phyloP scores from a whole-genome alignment of 768 basidiomycete genomes.

The Pulveroboletus sp. region DNA sequence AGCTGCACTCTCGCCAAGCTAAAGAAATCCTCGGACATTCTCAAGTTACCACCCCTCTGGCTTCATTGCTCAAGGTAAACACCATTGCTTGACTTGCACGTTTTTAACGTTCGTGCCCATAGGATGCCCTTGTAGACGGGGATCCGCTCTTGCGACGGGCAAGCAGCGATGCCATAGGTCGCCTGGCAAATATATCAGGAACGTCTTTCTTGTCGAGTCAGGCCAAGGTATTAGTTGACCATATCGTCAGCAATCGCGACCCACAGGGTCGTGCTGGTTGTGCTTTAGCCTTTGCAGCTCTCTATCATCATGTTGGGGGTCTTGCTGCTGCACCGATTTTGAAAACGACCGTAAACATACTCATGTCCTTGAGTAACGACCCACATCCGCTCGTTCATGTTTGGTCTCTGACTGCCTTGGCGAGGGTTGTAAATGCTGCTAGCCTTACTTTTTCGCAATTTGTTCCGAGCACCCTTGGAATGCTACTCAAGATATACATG shows the following conservation, averaged over 20 bases:
- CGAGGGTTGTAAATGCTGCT: constrained; percentile 86
- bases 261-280: constrained; percentile 92
- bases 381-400: constrained; percentile 97
- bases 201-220: constrained; percentile 82
- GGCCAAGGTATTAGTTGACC: constrained; percentile 88
- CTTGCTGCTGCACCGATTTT: constrained; percentile 92
- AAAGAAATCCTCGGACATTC: constrained; percentile 65
- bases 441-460: constrained; percentile 90
- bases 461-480: constrained; percentile 82
- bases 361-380: constrained; percentile 93
- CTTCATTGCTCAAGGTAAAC: constrained; percentile 77
- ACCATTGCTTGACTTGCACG: constrained; percentile 3
- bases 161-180: constrained; percentile 86
- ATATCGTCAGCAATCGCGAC: constrained; percentile 92
- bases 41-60: constrained; percentile 59
- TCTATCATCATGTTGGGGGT: constrained; percentile 89
- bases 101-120: constrained; percentile 8
- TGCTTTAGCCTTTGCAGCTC: constrained; percentile 86
- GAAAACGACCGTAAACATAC: constrained; percentile 92
- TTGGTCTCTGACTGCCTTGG: constrained; percentile 84
- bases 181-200: constrained; percentile 78
- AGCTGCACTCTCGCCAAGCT: constrained; percentile 51
- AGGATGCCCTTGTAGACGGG: constrained; percentile 81
- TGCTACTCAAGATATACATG: constrained; percentile 87
- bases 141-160: constrained; percentile 74